These are phyloP conservation scores for Nemania serpens DNA, from an alignment of 2,329 filamentous ascomycete species.

Conservation along the genomic window DNA sequence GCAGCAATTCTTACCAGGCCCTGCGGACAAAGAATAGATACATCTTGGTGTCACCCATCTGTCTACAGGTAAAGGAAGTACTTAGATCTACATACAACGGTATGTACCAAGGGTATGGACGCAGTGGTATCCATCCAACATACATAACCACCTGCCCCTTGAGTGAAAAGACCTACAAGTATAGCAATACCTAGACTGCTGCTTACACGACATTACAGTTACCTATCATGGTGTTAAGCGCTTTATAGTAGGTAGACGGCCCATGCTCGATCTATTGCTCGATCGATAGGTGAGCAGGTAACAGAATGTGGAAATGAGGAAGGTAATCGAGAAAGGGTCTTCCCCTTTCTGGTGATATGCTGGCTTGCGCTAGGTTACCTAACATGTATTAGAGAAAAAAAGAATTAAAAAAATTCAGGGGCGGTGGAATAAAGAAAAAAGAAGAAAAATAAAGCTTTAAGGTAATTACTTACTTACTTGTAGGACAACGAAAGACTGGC, in stretches of 20 bases:
- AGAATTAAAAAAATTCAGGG: neutral
- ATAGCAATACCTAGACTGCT: neutral
- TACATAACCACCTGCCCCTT: slow-evolving; percentile 12
- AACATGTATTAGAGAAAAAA: neutral
- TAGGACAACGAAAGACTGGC: slow-evolving; percentile 1
- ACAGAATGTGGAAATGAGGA: neutral
- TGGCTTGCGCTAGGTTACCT: neutral
- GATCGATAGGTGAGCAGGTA: no score
- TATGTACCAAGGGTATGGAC: neutral
- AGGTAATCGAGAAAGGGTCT: slow-evolving; percentile 3
- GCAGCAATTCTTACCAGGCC: neutral
- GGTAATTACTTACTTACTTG: neutral
- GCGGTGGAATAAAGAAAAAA: no score
- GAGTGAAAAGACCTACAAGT: slow-evolving; percentile 2
- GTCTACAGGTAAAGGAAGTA: no score
- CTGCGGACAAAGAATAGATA: neutral
- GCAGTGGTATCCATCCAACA: slow-evolving; percentile 1
- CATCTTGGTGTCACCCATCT: neutral
- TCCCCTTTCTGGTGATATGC: slow-evolving; percentile 11
- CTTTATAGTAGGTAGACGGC: neutral
- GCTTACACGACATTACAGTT: neutral
- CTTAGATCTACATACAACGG: neutral
- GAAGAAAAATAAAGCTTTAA: slow-evolving; percentile 8
- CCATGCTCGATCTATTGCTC: no score
- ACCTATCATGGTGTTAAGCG: neutral